Evolutionary conservation across 2,329 filamentous ascomycete species (phyloP), one percentile per base, ranked within the genome.

Genomic region (Penicillium occitanis): DNA sequence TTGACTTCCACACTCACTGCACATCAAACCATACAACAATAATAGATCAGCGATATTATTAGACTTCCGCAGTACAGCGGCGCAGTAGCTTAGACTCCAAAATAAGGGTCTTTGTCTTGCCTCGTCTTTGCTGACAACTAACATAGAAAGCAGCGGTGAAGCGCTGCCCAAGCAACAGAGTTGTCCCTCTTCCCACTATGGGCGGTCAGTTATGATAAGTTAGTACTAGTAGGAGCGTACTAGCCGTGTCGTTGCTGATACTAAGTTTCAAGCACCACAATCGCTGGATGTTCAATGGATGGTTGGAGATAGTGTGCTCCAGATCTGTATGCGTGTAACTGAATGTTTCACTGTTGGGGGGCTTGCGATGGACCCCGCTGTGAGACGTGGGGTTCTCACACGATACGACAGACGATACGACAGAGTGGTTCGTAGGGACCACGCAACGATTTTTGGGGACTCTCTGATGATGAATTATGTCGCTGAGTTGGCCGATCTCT

Each of bases 121-220:
- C 46, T 51, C 46, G 60, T 62, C 19, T 37, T 40, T 62, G 60
- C 37, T 30, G 40, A 28, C 57, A 11, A 44, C 22, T 30, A 28
- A 60, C 61, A 48, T 33, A 40, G 30, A 22, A 64, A 64, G 62
- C 62, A 64, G 62, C 62, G 62, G 62, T 64, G 62, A 37, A 42
- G 51, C 57, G 62, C 62, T 64, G 40, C 53, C 62, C 62, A 58
- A 64, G 62, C 62, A 64, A 64, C 62, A 40, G 40, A 44, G 30
- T 48, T 33, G 46, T 42, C 33, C 50, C 28, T 46, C 40, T 22
- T 57, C 25, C 57, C 57, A 60, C 57, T 60, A 57, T 57, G 53
- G 53, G 53, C 53, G 33, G 53, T 57, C 53, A 37, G 11, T 37
- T 37, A 37, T 35, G 33, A 57, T 57, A 19, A 22, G 33, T 57